Evolutionary conservation across 495 filamentous ascomycete genomes (phyloP).

Genomic region (Letharia columbiana): DNA sequence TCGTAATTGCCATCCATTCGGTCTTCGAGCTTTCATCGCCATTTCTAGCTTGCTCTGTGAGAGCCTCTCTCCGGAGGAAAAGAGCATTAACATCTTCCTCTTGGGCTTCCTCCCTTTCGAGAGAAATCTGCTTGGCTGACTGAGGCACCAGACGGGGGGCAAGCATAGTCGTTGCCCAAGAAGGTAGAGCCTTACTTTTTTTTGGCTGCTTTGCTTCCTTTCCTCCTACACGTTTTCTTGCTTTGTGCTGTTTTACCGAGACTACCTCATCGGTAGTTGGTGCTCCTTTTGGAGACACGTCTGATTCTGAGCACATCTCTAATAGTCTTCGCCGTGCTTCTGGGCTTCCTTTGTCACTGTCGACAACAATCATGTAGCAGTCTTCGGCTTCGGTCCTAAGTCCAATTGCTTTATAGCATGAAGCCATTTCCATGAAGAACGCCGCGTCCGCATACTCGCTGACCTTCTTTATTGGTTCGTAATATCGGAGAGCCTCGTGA

Average conservation of each 20-base stretch:
- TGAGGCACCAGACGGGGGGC: constrained; percentile 20
- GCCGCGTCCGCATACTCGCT: constrained; percentile 50
- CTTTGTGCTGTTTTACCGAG: constrained; percentile 11
- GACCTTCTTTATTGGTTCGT: constrained; percentile 54
- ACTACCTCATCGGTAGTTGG: not conserved
- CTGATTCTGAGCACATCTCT: constrained; percentile 66
- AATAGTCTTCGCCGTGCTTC: constrained; percentile 68
- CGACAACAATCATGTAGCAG: constrained; percentile 61
- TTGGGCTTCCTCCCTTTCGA: constrained; percentile 36
- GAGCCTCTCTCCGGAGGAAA: constrained; percentile 46
- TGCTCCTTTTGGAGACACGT: constrained; percentile 36
- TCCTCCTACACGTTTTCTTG: constrained; percentile 7
- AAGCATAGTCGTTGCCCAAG: constrained; percentile 11
- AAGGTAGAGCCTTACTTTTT: constrained; percentile 1
- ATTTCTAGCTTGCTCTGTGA: constrained; percentile 41
- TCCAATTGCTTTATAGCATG: constrained; percentile 58
- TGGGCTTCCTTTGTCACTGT: constrained; percentile 57
- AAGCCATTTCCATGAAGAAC: constrained; percentile 61
- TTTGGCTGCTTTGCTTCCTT: constrained; percentile 8
- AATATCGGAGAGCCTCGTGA: constrained; percentile 64
- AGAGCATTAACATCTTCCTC: constrained; percentile 49
- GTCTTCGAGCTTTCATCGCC: constrained; percentile 46
- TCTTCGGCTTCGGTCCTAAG: constrained; percentile 60
- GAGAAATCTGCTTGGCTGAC: constrained; percentile 14
- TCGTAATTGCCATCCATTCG: constrained; percentile 68